Base-by-base conservation (phyloP, 108 stramenopile species). In the Fragilaria crotonensis region DNA sequence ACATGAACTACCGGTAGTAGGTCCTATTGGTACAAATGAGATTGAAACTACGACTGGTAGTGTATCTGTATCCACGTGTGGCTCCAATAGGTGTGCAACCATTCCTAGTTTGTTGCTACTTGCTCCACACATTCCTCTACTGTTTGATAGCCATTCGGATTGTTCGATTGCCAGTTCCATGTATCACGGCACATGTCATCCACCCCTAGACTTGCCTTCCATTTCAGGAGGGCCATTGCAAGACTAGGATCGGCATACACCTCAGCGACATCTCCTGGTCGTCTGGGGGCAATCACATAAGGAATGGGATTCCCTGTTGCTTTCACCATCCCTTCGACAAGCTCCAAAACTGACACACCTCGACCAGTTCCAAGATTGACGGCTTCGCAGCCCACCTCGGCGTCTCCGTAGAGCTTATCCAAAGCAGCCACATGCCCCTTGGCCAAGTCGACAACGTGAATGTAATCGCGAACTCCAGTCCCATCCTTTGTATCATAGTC, bases 401-500 rank as follows among this genome's bases (percentile, higher is more conserved):
- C 59, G 20, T 76, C 74, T 5, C 54, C 52, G 60, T 90, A 83
- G 29, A 97, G 68, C 52, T 90, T 88, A 36, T 95, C 80, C 36
- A 99, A 60, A 0, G 98, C 98, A 22, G 85, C 88, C 2, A 95
- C 87, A 60, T 99, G 98, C 19, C 98, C 98, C 56, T 81, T 84
- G 22, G 97, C 99, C 52, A 98, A 81, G 73, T 99, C 99, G 1
- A 98, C 91, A 0, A 99, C 99, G 64, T 99, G 99, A 54, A 99
- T 96, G 77, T 98, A 99, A 71, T 99, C 99, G n/a, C 99, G 76
- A 5, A 98, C 93, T 23, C 90, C 98, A 18, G 99, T 99, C 36
- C 99, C 99, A 66, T 99, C 99, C 9, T 80, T 84, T 25, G 99
- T 99, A 61, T 95, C 91, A 60, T 98, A 99, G 67, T 98, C 97